phyloP scores from a whole-genome alignment of 139 green algal species.

The Auxenochlorella protothecoides region DNA sequence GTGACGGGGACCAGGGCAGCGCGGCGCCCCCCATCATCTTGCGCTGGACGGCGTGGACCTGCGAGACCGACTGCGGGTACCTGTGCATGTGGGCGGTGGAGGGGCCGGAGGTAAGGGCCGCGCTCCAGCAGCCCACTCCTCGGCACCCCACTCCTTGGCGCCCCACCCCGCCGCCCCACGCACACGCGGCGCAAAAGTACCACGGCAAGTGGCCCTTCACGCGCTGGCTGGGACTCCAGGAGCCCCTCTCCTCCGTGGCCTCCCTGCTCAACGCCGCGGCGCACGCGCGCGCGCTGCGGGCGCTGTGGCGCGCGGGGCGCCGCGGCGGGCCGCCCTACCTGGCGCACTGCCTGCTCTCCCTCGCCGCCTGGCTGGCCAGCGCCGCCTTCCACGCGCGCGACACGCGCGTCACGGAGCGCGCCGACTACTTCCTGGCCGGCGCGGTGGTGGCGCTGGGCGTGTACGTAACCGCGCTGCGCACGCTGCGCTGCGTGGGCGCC shows the following conservation, averaged over 20 bases:
- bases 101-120: neutral
- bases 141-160: too few relatives aligned
- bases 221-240: slow-evolving; percentile 58
- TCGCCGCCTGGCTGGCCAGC: slow-evolving; percentile 68
- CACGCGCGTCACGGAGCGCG: slow-evolving; percentile 37
- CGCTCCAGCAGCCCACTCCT: neutral
- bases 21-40: neutral
- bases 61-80: slow-evolving; percentile 61
- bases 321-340: neutral
- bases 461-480: slow-evolving; percentile 19
- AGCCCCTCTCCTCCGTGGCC: slow-evolving; percentile 52
- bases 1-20: too few relatives aligned
- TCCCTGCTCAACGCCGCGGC: slow-evolving; percentile 67
- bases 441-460: slow-evolving; percentile 28
- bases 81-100: slow-evolving; percentile 63
- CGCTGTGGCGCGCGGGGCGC: neutral
- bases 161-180: neutral
- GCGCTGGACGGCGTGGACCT: slow-evolving; percentile 43
- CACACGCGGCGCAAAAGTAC: slow-evolving; percentile 49
- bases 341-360: slow-evolving; percentile 27
- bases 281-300: slow-evolving; percentile 25
- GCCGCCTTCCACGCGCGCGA: slow-evolving; percentile 72
- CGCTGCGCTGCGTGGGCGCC: neutral
- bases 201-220: slow-evolving; percentile 83
- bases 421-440: slow-evolving; percentile 60